A percentile compares a stretch with the other conserved stretches of the same genome.
Conservation (phyloP, 129 eudicot species). For the Smallanthus sonchifolius region DNA sequence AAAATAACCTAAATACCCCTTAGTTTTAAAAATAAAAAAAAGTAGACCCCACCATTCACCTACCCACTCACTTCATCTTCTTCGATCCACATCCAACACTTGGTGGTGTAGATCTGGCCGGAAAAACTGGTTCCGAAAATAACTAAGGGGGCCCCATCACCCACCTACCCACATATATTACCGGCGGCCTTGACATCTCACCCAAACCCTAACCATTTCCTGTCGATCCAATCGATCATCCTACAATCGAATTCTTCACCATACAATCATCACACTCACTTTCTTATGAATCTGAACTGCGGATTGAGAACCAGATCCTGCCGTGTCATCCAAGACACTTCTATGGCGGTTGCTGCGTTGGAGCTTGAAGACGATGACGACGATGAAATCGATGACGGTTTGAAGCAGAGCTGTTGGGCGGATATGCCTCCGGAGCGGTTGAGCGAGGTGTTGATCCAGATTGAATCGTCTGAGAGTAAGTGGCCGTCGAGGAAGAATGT, state of each 20-base stretch:
- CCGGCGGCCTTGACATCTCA: too few relatives aligned
- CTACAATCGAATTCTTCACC: not conserved
- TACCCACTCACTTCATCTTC: too few relatives aligned
- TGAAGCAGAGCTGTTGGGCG: constrained; percentile 55
- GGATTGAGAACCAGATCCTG: constrained; percentile 53
- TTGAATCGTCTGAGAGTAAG: constrained; percentile 54
- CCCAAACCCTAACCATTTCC: constrained; percentile 11
- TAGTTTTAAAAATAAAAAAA: too few relatives aligned
- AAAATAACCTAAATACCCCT: too few relatives aligned
- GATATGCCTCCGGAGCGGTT: constrained; percentile 67
- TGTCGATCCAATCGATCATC: not conserved
- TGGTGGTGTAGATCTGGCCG: too few relatives aligned
- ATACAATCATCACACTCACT: not conserved
- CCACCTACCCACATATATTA: too few relatives aligned
- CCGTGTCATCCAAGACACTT: constrained; percentile 60
- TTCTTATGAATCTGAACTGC: constrained; percentile 37
- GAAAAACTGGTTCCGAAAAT: too few relatives aligned
- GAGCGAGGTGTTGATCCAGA: constrained; percentile 55
- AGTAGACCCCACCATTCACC: too few relatives aligned
- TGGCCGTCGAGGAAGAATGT: constrained; percentile 80
- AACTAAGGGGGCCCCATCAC: too few relatives aligned
- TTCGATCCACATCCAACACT: too few relatives aligned
- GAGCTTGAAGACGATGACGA: not conserved
- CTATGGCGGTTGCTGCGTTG: constrained; percentile 30
- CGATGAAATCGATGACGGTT: constrained; percentile 29